Evolutionary conservation across 2,329 filamentous ascomycete genomes (phyloP).

Genomic region (Zasmidium citrigriseum): DNA sequence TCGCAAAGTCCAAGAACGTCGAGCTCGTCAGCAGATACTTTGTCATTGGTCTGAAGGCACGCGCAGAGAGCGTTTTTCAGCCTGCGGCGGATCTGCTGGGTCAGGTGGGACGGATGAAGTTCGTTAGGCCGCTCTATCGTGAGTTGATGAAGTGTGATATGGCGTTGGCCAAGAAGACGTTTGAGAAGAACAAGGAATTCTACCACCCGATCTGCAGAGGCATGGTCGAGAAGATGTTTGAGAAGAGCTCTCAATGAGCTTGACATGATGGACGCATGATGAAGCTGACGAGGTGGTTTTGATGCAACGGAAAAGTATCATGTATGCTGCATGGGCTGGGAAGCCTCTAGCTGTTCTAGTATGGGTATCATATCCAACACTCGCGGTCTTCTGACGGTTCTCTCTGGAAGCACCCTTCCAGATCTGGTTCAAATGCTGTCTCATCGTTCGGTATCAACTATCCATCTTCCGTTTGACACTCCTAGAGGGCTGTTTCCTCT

Average conservation of each 20-base stretch:
- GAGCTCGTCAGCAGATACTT: slow-evolving; percentile 83
- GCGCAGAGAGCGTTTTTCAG: slow-evolving; percentile 67
- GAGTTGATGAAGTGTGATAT: slow-evolving; percentile 73
- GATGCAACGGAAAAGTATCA: too few relatives aligned
- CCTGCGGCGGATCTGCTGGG: slow-evolving; percentile 75
- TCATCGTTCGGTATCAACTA: not conserved
- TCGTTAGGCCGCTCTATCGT: slow-evolving; percentile 82
- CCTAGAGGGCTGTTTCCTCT: not conserved
- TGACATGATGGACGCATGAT: not conserved
- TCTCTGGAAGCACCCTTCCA: not conserved
- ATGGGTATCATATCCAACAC: not conserved
- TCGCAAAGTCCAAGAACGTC: slow-evolving; percentile 75
- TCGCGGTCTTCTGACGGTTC: not conserved
- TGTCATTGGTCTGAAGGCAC: slow-evolving; percentile 73
- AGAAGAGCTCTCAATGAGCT: slow-evolving; percentile 17
- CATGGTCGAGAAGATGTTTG: slow-evolving; percentile 73
- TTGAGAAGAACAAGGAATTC: slow-evolving; percentile 84
- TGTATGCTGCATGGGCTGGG: too few relatives aligned
- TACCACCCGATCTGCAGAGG: slow-evolving; percentile 91
- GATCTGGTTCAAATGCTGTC: not conserved
- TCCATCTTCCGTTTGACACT: not conserved
- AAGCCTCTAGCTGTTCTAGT: not conserved
- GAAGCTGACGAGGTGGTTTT: too few relatives aligned
- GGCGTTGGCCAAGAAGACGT: slow-evolving; percentile 75
- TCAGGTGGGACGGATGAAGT: slow-evolving; percentile 93